Percentiles rank a stretch among this genome's conserved stretches.
These are phyloP conservation scores for Sugiyamaella smithiae DNA, from an alignment of 805 yeast species.

Conservation along the genomic window DNA sequence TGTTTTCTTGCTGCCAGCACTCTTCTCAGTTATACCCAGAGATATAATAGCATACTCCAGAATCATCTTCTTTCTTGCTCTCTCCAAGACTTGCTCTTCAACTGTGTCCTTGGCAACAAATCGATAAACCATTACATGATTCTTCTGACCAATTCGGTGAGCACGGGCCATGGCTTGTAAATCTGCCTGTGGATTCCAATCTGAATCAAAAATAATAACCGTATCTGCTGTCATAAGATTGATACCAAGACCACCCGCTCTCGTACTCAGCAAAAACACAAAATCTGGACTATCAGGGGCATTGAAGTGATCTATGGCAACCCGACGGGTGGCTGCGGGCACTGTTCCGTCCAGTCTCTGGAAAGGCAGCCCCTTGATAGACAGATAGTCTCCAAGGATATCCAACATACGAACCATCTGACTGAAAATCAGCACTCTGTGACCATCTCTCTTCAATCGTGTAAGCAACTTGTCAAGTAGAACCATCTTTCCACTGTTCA, in stretches of 20 bases:
- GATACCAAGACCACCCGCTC: conserved; percentile 99
- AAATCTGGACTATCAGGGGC: conserved; percentile 91
- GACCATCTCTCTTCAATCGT: conserved; percentile 87
- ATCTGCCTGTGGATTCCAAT: conserved; percentile 99
- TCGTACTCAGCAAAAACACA: conserved; percentile 82
- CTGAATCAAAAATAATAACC: conserved; percentile 95
- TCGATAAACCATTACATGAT: conserved; percentile 95
- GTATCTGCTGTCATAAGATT: conserved; percentile 99
- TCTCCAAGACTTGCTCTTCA: conserved; percentile 94
- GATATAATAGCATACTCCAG: conserved; percentile 96
- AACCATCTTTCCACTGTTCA: conserved; percentile 99
- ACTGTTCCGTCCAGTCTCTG: conserved; percentile 97
- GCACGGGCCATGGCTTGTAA: conserved; percentile 99
- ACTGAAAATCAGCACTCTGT: conserved; percentile 88
- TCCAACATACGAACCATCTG: conserved; percentile 98
- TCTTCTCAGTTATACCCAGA: conserved; percentile 84
- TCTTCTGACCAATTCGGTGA: conserved; percentile 98
- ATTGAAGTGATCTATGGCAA: conserved; percentile 94
- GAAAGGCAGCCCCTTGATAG: conserved; percentile 80
- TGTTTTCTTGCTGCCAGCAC: conserved; percentile 49
- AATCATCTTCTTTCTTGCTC: conserved; percentile 98
- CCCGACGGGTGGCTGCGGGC: conserved; percentile 88
- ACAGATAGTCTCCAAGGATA: conserved; percentile 87
- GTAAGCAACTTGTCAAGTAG: conserved; percentile 83
- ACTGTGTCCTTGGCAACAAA: conserved; percentile 98